Conservation (phyloP, 805 yeast species). For the Candida silvatica region DNA sequence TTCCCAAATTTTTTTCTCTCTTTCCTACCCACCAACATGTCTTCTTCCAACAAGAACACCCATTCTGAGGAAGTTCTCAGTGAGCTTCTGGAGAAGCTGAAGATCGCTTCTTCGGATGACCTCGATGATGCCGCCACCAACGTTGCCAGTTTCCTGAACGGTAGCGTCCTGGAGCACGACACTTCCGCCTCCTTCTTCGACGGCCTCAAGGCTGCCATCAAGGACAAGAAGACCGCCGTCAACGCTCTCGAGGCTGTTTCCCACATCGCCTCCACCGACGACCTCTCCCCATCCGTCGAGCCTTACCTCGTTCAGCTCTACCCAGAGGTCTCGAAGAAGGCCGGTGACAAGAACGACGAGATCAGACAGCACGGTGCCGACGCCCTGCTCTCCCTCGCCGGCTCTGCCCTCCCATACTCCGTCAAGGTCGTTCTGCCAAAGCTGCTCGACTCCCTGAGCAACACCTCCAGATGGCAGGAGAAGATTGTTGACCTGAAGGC, state of each 20-base stretch:
- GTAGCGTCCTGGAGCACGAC: conserved; percentile 97
- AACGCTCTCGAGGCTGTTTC: conserved; percentile 79
- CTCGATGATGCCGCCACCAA: conserved; percentile 81
- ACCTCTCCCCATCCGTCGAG: conserved; percentile 87
- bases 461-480: conserved; percentile 95
- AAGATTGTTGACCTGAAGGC: conserved; percentile 86
- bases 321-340: conserved; percentile 58
- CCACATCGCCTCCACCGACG: conserved; percentile 76
- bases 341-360: conserved; percentile 87
- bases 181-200: conserved; percentile 85
- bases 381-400: conserved; percentile 71
- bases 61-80: conserved; percentile 74
- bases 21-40: not conserved
- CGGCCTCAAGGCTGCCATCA: conserved; percentile 66
- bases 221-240: conserved; percentile 73
- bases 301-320: conserved; percentile 84
- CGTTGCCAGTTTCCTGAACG: conserved; percentile 89
- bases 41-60: conserved; percentile 17
- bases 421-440: conserved; percentile 85
- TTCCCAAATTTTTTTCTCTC: conserved; percentile 1
- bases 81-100: conserved; percentile 87
- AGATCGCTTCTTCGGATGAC: conserved; percentile 81
- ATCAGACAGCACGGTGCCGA: conserved; percentile 64
- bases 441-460: conserved; percentile 56
- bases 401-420: conserved; percentile 85